Evolutionary conservation across 495 filamentous ascomycete species (phyloP).

Genomic region (Cenococcum geophilum): DNA sequence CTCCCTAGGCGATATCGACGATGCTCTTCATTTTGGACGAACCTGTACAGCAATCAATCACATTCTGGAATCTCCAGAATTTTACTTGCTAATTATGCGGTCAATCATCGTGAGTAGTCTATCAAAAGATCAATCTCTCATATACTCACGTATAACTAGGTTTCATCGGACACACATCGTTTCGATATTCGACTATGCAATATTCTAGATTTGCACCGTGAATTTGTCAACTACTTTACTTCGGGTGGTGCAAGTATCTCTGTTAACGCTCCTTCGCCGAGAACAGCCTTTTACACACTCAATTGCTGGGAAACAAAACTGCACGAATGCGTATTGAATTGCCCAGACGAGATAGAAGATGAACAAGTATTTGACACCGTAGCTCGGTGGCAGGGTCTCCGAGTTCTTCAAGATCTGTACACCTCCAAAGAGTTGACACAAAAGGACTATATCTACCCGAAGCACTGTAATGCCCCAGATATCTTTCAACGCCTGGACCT

Average conservation of each 20-base stretch:
- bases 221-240: constrained; percentile 3
- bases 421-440: constrained; percentile 1
- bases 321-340: background rate
- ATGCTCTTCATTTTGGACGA: constrained; percentile 18
- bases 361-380: constrained; percentile 13
- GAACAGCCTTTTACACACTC: background rate
- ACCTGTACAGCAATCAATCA: constrained; percentile 3
- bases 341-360: background rate
- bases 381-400: constrained; percentile 17
- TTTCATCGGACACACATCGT: constrained; percentile 1
- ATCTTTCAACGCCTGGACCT: background rate
- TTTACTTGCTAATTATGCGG: constrained; percentile 18
- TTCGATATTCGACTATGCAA: constrained; percentile 20
- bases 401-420: constrained; percentile 12
- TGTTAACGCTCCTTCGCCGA: background rate
- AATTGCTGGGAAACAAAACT: background rate
- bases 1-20: constrained; percentile 17
- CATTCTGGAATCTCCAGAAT: background rate
- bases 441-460: constrained; percentile 7
- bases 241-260: background rate
- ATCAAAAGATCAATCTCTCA: no score
- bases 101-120: constrained; percentile 7
- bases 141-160: no score
- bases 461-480: background rate
- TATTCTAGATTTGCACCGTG: constrained; percentile 12